A percentile compares a stretch with the other conserved stretches of the same genome.
phyloP scores from a whole-genome alignment of 495 filamentous ascomycete species.

The Trichoderma gamsii region DNA sequence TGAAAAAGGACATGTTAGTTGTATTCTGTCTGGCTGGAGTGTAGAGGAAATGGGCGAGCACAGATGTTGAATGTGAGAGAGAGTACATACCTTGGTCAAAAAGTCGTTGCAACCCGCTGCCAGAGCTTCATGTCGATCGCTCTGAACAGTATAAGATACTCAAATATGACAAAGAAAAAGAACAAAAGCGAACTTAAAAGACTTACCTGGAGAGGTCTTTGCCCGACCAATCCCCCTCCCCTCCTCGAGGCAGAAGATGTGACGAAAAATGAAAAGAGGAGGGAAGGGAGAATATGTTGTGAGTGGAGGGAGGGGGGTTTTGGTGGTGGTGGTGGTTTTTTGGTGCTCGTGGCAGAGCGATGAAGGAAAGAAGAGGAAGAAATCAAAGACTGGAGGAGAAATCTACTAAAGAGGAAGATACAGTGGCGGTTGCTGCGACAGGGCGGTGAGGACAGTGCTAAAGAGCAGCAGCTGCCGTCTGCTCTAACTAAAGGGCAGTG shows the following conservation, averaged over 20 bases:
- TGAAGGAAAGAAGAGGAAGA: neutral
- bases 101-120: slow-evolving; percentile 98
- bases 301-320: neutral
- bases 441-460: neutral
- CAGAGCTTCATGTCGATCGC: slow-evolving; percentile 88
- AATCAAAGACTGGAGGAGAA: neutral
- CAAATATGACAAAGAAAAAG: neutral
- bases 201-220: neutral
- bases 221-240: no score
- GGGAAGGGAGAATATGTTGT: neutral
- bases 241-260: neutral
- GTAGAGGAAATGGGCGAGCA: neutral
- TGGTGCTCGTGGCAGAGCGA: neutral
- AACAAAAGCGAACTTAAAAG: neutral
- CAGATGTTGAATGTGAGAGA: neutral
- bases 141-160: slow-evolving; percentile 44
- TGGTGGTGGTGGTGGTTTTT: neutral
- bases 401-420: neutral
- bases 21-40: neutral
- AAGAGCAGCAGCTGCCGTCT: neutral
- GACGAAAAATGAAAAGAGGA: neutral
- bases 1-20: slow-evolving; percentile 29
- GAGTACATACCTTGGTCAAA: slow-evolving; percentile 76
- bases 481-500: no score
- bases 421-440: neutral